Evolutionary conservation across 768 basidiomycete species (phyloP).

Genomic region (Mycena vulgaris): DNA sequence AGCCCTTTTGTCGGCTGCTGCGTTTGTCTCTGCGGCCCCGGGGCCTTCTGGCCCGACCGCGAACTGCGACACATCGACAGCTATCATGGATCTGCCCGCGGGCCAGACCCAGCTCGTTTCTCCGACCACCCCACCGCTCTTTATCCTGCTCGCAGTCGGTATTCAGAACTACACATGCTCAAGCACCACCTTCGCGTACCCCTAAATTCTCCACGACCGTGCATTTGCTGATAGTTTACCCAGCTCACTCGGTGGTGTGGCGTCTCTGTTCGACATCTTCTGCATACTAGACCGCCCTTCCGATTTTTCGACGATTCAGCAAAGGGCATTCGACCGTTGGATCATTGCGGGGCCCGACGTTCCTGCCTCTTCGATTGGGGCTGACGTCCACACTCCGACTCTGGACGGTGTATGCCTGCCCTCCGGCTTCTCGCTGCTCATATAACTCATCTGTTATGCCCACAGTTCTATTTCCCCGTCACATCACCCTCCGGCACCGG

Average conservation of each 20-base stretch:
- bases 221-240: neutral
- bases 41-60: conserved; percentile 1
- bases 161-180: conserved; percentile 20
- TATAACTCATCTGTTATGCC: neutral
- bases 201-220: neutral
- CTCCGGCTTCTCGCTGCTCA: conserved; percentile 2
- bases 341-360: neutral
- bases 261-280: conserved; percentile 22
- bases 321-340: conserved; percentile 7
- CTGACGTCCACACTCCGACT: neutral
- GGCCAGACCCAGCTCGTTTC: conserved; percentile 15
- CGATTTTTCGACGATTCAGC: neutral
- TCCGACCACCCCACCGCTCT: conserved; percentile 19
- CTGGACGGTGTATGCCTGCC: conserved; percentile 8
- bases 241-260: conserved; percentile 23
- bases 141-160: conserved; percentile 13
- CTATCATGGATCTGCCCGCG: conserved; percentile 14
- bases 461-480: conserved; percentile 16
- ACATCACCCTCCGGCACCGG: conserved; percentile 16
- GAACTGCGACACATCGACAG: conserved; percentile 11
- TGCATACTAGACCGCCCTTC: conserved; percentile 2
- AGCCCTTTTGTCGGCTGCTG: conserved; percentile 3
- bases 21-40: conserved; percentile 10
- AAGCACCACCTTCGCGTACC: conserved; percentile 6
- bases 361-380: neutral